Percentiles rank a stretch among this genome's conserved stretches.
These are phyloP conservation scores for Eucalyptus regnans DNA, from an alignment of 345 rosid genomes.

Conservation along the genomic window DNA sequence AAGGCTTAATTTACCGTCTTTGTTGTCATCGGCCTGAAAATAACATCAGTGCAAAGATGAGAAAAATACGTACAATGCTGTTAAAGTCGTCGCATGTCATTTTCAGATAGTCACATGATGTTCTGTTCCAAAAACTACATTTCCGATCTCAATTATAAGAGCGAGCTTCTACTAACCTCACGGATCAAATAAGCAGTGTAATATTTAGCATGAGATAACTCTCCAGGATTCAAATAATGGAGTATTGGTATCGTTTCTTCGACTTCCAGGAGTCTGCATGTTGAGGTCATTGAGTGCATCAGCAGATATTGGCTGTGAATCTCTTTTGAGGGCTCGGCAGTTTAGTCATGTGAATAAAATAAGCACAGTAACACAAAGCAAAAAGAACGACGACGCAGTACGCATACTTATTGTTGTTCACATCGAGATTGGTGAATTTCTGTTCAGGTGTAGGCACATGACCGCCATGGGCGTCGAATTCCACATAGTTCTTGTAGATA, in stretches of 20 bases:
- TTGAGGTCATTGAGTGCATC: neutral
- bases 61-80: neutral
- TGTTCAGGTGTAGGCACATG: constrained; percentile 21
- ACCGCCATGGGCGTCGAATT: constrained; percentile 17
- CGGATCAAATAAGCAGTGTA: constrained; percentile 34
- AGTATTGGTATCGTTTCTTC: constrained; percentile 52
- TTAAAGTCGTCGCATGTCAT: neutral
- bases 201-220: constrained; percentile 41
- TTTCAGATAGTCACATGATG: neutral
- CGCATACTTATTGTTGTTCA: constrained; percentile 28
- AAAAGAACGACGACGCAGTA: neutral
- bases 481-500: constrained; percentile 31
- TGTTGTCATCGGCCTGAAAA: constrained; percentile 51
- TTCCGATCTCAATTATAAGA: neutral
- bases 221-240: constrained; percentile 55
- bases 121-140: neutral
- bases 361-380: neutral
- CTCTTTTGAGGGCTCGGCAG: neutral
- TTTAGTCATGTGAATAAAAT: neutral
- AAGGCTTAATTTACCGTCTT: constrained; percentile 40
- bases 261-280: constrained; percentile 15
- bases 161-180: constrained; percentile 19
- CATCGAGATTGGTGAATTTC: constrained; percentile 43
- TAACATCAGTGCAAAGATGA: neutral
- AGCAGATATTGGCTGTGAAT: neutral